Conservation (phyloP, 305 asterid genomes). For the Solanum hybrid region DNA sequence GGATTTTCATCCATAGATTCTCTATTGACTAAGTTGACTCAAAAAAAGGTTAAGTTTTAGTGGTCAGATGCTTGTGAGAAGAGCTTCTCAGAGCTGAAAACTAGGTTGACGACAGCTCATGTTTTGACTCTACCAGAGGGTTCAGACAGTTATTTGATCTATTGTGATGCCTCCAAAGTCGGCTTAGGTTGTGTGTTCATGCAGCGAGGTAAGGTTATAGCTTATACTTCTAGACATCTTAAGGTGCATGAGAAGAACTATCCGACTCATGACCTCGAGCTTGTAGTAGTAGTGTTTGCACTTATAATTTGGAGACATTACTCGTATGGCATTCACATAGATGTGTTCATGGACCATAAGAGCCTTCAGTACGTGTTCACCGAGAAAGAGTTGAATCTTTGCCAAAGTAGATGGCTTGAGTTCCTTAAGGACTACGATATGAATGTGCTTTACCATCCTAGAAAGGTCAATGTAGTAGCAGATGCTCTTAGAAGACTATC, state of each 20-base stretch:
- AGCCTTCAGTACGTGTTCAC: background rate
- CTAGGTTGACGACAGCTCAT: background rate
- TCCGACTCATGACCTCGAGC: background rate
- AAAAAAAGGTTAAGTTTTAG: background rate
- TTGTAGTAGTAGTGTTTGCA: background rate
- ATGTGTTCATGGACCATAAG: background rate
- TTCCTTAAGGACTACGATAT: background rate
- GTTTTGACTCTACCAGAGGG: background rate
- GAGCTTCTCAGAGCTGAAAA: background rate
- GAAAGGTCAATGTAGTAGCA: background rate
- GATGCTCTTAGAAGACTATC: background rate
- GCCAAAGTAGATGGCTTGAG: background rate
- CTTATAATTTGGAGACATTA: background rate
- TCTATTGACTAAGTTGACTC: background rate
- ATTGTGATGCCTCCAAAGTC: background rate
- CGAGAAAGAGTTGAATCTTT: background rate
- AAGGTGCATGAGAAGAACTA: background rate
- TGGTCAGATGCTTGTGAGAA: background rate
- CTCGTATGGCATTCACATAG: background rate
- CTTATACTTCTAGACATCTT: background rate
- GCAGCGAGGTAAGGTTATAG: background rate
- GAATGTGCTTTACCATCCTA: background rate
- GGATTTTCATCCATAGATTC: background rate
- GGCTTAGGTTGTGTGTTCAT: background rate
- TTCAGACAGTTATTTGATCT: too few species aligned